A percentile compares a stretch with the other conserved stretches of the same genome.
phyloP scores from a whole-genome alignment of 2,329 filamentous ascomycete genomes.

The Lachnellula subtilissima region DNA sequence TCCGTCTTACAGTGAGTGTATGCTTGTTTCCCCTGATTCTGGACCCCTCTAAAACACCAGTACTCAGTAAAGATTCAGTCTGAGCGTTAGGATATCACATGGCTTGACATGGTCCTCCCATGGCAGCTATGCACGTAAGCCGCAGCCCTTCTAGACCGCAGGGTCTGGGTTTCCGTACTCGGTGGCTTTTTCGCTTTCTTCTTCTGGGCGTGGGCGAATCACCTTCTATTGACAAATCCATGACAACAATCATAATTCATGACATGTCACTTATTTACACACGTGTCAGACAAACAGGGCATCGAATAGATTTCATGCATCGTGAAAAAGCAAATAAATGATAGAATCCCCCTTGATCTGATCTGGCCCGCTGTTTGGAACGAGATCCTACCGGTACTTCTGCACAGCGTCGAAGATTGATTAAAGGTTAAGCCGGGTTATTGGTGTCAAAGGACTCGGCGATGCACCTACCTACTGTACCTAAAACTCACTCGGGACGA shows the following conservation, averaged over 20 bases:
- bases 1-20: background rate
- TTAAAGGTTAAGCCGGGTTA: conserved; percentile 2
- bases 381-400: conserved; percentile 3
- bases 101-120: background rate
- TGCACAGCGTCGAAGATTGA: conserved; percentile 3
- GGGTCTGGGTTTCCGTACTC: too few species aligned
- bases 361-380: conserved; percentile 4
- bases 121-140: background rate
- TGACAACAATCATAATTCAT: too few species aligned
- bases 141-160: background rate
- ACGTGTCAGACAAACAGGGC: too few species aligned
- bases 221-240: too few species aligned
- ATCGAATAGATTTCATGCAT: too few species aligned
- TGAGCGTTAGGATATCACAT: background rate
- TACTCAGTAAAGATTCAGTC: too few species aligned
- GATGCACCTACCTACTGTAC: background rate
- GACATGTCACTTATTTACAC: too few species aligned
- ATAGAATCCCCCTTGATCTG: too few species aligned
- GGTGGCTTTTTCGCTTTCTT: too few species aligned
- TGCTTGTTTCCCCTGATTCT: background rate
- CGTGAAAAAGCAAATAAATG: too few species aligned
- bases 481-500: background rate
- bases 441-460: background rate
- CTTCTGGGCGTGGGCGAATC: too few species aligned
- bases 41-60: too few species aligned